These are phyloP conservation scores for Lumnitzera littorea DNA, from an alignment of 345 rosid genomes.

Conservation along the genomic window DNA sequence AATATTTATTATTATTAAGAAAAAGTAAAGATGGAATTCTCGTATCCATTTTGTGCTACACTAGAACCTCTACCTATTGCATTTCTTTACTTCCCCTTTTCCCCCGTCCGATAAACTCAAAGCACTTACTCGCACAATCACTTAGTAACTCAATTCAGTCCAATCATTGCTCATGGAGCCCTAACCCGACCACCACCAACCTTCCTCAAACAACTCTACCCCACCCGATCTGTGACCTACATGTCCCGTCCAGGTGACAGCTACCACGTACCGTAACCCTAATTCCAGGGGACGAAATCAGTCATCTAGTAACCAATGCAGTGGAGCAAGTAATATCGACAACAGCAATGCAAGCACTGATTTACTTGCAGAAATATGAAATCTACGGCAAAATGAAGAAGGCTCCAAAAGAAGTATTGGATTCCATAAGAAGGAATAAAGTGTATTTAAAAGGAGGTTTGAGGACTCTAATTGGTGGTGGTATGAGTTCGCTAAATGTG, in stretches of 20 bases:
- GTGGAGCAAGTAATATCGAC: constrained; percentile 90
- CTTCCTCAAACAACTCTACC: constrained; percentile 2
- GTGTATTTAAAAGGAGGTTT: constrained; percentile 90
- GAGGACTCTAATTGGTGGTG: constrained; percentile 88
- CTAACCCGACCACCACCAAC: background rate
- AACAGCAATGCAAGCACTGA: constrained; percentile 92
- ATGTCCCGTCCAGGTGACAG: constrained; percentile 99
- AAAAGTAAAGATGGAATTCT: too few relatives aligned
- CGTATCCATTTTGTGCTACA: too few relatives aligned
- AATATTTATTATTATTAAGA: too few relatives aligned
- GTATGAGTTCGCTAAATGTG: constrained; percentile 78
- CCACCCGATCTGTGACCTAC: constrained; percentile 75
- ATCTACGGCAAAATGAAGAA: constrained; percentile 73
- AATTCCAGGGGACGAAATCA: constrained; percentile 90
- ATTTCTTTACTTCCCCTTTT: background rate
- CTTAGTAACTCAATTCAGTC: too few relatives aligned
- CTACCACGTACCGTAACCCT: constrained; percentile 71
- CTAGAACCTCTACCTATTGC: too few relatives aligned
- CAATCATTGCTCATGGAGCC: background rate
- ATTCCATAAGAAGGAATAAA: constrained; percentile 78
- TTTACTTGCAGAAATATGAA: constrained; percentile 70
- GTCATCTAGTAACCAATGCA: constrained; percentile 80
- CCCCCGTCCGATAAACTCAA: too few relatives aligned
- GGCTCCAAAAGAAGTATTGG: constrained; percentile 74
- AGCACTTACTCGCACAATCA: too few relatives aligned